Evolutionary conservation across 1,284 basidiomycete species (phyloP).

Genomic region (Peniophora sp.): DNA sequence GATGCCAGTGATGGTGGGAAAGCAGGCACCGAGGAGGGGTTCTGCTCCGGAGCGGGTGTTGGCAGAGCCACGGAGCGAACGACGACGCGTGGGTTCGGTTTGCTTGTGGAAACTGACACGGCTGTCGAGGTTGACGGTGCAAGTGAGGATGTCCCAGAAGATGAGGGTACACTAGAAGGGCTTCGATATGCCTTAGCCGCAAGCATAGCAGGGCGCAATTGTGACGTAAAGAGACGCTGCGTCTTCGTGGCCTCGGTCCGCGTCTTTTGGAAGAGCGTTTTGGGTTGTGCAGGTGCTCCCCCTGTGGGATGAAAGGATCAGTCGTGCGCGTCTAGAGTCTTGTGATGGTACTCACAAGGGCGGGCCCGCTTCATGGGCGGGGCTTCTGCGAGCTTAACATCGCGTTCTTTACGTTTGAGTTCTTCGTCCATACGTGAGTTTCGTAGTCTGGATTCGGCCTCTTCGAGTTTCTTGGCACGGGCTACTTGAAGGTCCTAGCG

Average conservation of each 20-base stretch:
- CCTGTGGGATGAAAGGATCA: constrained; percentile 26
- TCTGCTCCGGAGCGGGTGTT: constrained; percentile 2
- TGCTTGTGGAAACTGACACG: neutral
- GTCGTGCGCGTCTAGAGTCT: constrained; percentile 4
- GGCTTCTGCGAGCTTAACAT: constrained; percentile 60
- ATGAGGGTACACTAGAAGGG: neutral
- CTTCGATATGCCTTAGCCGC: constrained; percentile 33
- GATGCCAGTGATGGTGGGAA: too few species aligned
- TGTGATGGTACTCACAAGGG: constrained; percentile 35
- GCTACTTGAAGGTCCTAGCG: constrained; percentile 42
- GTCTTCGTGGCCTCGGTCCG: constrained; percentile 58
- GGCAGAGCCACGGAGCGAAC: constrained; percentile 4
- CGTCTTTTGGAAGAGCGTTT: constrained; percentile 70
- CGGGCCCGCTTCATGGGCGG: constrained; percentile 54
- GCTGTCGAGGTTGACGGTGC: neutral
- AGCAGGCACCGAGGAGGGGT: constrained; percentile 2
- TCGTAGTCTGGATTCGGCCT: constrained; percentile 49
- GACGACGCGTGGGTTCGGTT: constrained; percentile 7
- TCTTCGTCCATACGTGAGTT: constrained; percentile 58
- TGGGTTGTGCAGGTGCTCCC: constrained; percentile 41
- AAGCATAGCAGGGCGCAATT: constrained; percentile 42
- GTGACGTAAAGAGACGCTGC: constrained; percentile 50
- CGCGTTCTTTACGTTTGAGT: constrained; percentile 62
- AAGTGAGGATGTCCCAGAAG: neutral
- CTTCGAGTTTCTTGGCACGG: constrained; percentile 54